A percentile compares a stretch with the other conserved stretches of the same genome.
phyloP scores from a whole-genome alignment of 1,284 basidiomycete genomes.

The Ustilago crameri region DNA sequence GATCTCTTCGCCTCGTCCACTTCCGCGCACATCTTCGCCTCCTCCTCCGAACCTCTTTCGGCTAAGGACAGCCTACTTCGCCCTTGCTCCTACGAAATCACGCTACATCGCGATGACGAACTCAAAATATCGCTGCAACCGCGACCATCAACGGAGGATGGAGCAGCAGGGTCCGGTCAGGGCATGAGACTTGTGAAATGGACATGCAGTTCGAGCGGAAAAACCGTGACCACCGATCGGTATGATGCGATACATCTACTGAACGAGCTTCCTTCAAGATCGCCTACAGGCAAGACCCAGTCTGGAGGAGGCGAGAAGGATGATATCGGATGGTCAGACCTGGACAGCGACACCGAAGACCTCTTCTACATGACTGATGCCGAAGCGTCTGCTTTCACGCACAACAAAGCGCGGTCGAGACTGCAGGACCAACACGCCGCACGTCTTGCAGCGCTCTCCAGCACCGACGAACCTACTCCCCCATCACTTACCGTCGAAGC shows the following conservation, averaged over 20 bases:
- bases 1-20: not conserved
- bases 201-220: constrained; percentile 10
- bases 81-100: constrained; percentile 26
- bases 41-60: not conserved
- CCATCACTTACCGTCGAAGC: not conserved
- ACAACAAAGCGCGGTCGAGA: constrained; percentile 2
- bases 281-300: not conserved
- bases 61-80: not conserved
- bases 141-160: not conserved
- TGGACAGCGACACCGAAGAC: constrained; percentile 36
- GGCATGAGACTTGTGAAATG: constrained; percentile 20
- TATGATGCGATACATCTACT: constrained; percentile 39
- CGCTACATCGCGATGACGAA: constrained; percentile 16
- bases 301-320: not conserved
- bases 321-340: constrained; percentile 30
- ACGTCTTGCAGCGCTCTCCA: not conserved
- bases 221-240: constrained; percentile 13
- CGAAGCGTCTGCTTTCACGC: constrained; percentile 15
- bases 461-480: not conserved
- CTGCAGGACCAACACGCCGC: constrained; percentile 13
- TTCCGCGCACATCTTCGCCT: constrained; percentile 17
- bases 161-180: not conserved
- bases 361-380: constrained; percentile 27
- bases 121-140: constrained; percentile 12
- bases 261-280: not conserved